phyloP scores from a whole-genome alignment of 2,329 filamentous ascomycete species.

The Cadophora sp. region DNA sequence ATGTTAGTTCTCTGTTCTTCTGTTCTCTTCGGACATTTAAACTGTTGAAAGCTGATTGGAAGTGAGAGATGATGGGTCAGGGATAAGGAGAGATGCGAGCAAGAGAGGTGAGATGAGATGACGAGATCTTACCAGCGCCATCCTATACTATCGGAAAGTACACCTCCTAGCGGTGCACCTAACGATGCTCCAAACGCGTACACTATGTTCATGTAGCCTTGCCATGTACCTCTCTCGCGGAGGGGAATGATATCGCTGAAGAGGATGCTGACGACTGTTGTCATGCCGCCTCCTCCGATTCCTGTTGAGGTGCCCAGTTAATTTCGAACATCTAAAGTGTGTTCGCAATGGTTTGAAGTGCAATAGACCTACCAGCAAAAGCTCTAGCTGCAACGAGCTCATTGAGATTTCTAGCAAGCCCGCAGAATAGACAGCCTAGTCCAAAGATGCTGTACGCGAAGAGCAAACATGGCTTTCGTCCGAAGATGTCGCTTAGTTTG shows the following conservation, averaged over 20 bases:
- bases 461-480: slow-evolving; percentile 69
- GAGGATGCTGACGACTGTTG: slow-evolving; percentile 71
- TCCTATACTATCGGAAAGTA: slow-evolving; percentile 74
- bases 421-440: slow-evolving; percentile 67
- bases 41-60: background rate
- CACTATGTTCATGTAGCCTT: slow-evolving; percentile 75
- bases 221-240: slow-evolving; percentile 74
- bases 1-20: slow-evolving; percentile 11
- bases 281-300: slow-evolving; percentile 76
- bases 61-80: background rate
- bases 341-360: background rate
- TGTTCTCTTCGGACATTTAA: background rate
- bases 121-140: slow-evolving; percentile 69
- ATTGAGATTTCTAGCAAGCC: slow-evolving; percentile 66
- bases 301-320: slow-evolving; percentile 46
- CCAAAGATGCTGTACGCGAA: slow-evolving; percentile 70
- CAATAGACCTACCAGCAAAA: slow-evolving; percentile 44
- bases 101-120: slow-evolving; percentile 1
- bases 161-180: slow-evolving; percentile 74
- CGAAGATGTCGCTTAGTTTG: slow-evolving; percentile 74
- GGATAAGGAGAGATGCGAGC: slow-evolving; percentile 14
- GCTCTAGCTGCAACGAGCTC: slow-evolving; percentile 69
- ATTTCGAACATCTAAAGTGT: background rate
- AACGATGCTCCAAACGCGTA: slow-evolving; percentile 71
- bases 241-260: slow-evolving; percentile 75